Conservation (phyloP, 2,329 filamentous ascomycete genomes). For the Aspergillus melleus region DNA sequence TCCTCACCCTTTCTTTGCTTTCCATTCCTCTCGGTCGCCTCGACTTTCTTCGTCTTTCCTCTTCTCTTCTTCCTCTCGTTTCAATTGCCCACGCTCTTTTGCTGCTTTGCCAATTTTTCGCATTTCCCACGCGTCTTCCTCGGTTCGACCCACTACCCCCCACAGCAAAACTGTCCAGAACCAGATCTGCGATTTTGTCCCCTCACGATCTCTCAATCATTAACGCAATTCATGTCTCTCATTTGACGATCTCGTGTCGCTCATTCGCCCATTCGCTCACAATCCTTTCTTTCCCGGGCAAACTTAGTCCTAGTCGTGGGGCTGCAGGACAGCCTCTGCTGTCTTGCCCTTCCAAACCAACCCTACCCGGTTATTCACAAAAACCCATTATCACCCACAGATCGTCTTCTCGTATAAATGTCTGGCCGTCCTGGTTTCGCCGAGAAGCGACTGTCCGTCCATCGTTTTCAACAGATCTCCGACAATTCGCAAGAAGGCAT, state of each 20-base stretch:
- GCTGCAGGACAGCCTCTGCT: conserved; percentile 3
- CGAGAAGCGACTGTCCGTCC: conserved; percentile 45
- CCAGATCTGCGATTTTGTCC: not conserved
- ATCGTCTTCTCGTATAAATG: conserved; percentile 22
- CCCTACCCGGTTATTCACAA: not conserved
- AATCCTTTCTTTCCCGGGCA: not conserved
- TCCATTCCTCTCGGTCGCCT: not conserved
- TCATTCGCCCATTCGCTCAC: not conserved
- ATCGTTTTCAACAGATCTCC: conserved; percentile 47
- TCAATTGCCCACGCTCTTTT: not conserved
- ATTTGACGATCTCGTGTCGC: not conserved
- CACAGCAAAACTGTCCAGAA: conserved; percentile 2
- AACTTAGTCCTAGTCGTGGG: not conserved
- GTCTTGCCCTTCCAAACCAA: not conserved
- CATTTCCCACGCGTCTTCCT: not conserved
- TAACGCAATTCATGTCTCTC: not conserved
- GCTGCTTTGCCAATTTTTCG: not conserved
- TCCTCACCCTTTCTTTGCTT: not conserved
- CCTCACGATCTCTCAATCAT: not conserved
- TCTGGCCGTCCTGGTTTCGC: conserved; percentile 35
- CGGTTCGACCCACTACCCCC: conserved; percentile 5
- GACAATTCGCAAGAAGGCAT: conserved; percentile 40
- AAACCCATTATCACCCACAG: not conserved
- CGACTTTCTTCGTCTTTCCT: not conserved
- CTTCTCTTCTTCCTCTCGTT: not conserved